Evolutionary conservation across 2,329 filamentous ascomycete species (phyloP).

Genomic region (Ceratocystis alfenasii): DNA sequence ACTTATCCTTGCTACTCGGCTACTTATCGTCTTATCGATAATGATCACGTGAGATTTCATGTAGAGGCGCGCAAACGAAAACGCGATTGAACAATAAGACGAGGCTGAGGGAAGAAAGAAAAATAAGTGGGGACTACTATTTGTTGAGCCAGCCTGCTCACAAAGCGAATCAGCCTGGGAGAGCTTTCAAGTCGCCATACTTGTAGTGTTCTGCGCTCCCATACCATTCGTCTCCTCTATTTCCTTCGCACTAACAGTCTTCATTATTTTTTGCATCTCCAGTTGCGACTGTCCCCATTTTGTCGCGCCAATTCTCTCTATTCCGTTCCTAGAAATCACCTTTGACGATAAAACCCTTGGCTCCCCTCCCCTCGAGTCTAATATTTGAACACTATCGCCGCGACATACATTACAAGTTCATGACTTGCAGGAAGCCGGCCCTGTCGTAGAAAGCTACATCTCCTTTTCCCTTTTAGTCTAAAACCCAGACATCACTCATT

Average conservation of each 20-base stretch:
- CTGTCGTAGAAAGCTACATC: neutral
- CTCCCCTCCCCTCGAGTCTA: neutral
- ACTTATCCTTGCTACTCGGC: neutral
- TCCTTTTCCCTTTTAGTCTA: neutral
- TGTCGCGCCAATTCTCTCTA: neutral
- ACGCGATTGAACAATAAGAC: slow-evolving; percentile 16
- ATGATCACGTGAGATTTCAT: slow-evolving; percentile 12
- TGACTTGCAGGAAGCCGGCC: neutral
- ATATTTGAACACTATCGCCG: neutral
- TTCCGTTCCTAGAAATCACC: neutral
- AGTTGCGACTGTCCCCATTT: neutral
- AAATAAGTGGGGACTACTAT: slow-evolving; percentile 18
- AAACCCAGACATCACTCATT: neutral
- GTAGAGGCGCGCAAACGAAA: slow-evolving; percentile 19
- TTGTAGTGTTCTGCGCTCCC: too few species aligned
- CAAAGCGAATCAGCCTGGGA: neutral
- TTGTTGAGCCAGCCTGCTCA: neutral
- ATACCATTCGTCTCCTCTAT: neutral
- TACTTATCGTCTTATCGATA: slow-evolving; percentile 12
- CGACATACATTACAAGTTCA: neutral
- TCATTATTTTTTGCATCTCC: neutral
- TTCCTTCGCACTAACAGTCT: neutral
- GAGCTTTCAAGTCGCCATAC: neutral
- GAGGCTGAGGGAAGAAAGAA: slow-evolving; percentile 21
- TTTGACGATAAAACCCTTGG: too few species aligned